A percentile compares a stretch with the other conserved stretches of the same genome.
Conservation (phyloP, 1,139 yeast genomes). For the Chernovozyma aurita region DNA sequence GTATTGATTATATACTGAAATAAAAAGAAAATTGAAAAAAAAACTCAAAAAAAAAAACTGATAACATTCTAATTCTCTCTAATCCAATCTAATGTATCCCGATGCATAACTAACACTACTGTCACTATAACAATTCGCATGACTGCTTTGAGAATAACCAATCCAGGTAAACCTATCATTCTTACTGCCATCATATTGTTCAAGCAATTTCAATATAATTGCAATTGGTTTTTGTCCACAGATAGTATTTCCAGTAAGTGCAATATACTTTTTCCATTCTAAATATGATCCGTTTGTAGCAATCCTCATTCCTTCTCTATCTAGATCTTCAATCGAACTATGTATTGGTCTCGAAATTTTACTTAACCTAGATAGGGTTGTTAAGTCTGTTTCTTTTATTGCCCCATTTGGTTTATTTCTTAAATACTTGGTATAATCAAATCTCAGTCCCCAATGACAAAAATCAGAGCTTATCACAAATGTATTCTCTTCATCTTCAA, state of each 20-base stretch:
- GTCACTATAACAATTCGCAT: slow-evolving; percentile 46
- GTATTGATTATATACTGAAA: too few species aligned
- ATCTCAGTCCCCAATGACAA: slow-evolving; percentile 92
- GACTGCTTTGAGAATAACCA: slow-evolving; percentile 77
- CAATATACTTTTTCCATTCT: slow-evolving; percentile 66
- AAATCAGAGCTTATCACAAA: slow-evolving; percentile 87
- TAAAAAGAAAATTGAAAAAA: too few species aligned
- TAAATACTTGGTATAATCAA: slow-evolving; percentile 65
- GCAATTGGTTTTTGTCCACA: slow-evolving; percentile 89
- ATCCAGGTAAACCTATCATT: slow-evolving; percentile 55
- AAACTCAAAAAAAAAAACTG: too few species aligned
- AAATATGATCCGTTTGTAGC: slow-evolving; percentile 50
- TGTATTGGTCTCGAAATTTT: slow-evolving; percentile 42
- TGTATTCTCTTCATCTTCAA: slow-evolving; percentile 54
- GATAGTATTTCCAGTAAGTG: slow-evolving; percentile 75
- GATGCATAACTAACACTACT: slow-evolving; percentile 90
- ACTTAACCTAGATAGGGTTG: slow-evolving; percentile 1
- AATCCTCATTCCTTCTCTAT: slow-evolving; percentile 62
- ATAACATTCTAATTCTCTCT: neutral
- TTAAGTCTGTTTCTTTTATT: slow-evolving; percentile 10
- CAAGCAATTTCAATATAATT: slow-evolving; percentile 53
- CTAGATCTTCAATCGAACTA: slow-evolving; percentile 69
- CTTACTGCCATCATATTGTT: slow-evolving; percentile 15
- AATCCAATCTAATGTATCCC: slow-evolving; percentile 48
- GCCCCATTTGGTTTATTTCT: slow-evolving; percentile 15